Evolutionary conservation across 164 flowering plant genomes (phyloP).

Genomic region (Dillenia turbinata): DNA sequence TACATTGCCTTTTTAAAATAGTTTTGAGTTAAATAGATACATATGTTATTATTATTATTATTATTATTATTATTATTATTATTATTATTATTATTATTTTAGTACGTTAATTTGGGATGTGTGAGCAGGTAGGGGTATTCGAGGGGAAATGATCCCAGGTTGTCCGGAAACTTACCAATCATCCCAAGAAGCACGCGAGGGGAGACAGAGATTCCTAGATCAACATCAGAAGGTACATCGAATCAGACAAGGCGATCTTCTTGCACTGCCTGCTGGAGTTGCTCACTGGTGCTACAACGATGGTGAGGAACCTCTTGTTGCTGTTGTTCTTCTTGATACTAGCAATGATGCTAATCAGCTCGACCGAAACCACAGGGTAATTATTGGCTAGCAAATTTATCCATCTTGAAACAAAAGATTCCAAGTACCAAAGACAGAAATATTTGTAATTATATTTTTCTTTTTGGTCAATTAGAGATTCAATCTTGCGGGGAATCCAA

Average conservation of each 20-base stretch:
- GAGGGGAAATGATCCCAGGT: conserved; percentile 31
- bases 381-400: too few relatives aligned
- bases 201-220: conserved; percentile 16
- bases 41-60: neutral
- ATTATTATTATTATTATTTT: neutral
- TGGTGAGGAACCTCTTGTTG: conserved; percentile 27
- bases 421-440: too few relatives aligned
- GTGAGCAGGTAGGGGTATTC: conserved; percentile 32
- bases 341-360: conserved; percentile 43
- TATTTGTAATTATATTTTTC: too few relatives aligned
- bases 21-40: too few relatives aligned
- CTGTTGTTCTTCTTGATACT: conserved; percentile 31
- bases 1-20: too few relatives aligned
- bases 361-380: conserved; percentile 34
- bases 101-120: neutral
- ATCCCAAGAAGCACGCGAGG: conserved; percentile 2
- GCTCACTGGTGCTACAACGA: conserved; percentile 48
- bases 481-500: too few relatives aligned
- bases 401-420: too few relatives aligned
- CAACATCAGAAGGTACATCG: conserved; percentile 40
- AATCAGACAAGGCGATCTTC: conserved; percentile 38
- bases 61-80: neutral
- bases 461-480: too few relatives aligned
- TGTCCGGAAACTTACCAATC: conserved; percentile 42
- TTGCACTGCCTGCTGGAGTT: conserved; percentile 46